These are phyloP conservation scores for Colletotrichum sojae DNA, from an alignment of 2,329 filamentous ascomycete genomes.

Conservation along the genomic window DNA sequence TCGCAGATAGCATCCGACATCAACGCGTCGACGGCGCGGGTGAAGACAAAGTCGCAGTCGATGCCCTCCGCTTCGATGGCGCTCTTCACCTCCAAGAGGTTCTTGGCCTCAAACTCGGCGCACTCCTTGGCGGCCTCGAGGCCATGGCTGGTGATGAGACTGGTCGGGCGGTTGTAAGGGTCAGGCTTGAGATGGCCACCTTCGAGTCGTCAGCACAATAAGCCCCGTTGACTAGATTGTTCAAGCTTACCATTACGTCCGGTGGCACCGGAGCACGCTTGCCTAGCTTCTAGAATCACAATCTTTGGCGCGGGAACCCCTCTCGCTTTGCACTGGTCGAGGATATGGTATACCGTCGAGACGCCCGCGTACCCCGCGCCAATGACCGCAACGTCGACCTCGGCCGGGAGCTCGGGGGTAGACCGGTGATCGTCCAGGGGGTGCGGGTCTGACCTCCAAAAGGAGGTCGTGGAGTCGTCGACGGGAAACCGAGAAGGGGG, in stretches of 20 bases:
- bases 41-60: conserved; percentile 61
- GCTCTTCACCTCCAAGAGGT: conserved; percentile 54
- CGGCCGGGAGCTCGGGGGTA: conserved; percentile 35
- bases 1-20: conserved; percentile 45
- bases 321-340: conserved; percentile 47
- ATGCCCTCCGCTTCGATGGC: conserved; percentile 54
- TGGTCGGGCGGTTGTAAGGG: conserved; percentile 66
- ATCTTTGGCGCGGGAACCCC: conserved; percentile 47
- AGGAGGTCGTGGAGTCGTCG: conserved; percentile 39
- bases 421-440: conserved; percentile 42
- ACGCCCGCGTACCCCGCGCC: conserved; percentile 42
- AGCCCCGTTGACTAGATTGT: conserved; percentile 50
- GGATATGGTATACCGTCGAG: conserved; percentile 41
- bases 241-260: conserved; percentile 62
- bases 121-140: conserved; percentile 50
- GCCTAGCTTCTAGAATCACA: conserved; percentile 65
- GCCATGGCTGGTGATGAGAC: conserved; percentile 65
- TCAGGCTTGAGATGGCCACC: conserved; percentile 67
- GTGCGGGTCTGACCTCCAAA: conserved; percentile 41
- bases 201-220: conserved; percentile 57
- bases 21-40: conserved; percentile 56
- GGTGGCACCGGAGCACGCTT: conserved; percentile 66
- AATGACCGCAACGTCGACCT: conserved; percentile 39
- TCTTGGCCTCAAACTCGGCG: conserved; percentile 62
- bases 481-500: conserved; percentile 37